Conservation (phyloP, 768 basidiomycete genomes). For the Imleria badia region DNA sequence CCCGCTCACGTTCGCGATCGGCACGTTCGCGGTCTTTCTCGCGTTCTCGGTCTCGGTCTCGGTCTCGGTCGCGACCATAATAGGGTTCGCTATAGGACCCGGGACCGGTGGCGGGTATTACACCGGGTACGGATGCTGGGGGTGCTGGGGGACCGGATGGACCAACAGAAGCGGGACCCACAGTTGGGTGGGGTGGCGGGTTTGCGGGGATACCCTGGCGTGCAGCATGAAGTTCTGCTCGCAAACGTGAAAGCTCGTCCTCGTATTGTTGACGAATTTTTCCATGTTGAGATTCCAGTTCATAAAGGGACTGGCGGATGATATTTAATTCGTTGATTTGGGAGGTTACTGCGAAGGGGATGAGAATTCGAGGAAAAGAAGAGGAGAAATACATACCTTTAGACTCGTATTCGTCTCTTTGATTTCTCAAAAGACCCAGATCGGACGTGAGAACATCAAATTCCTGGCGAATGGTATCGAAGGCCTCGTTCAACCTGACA, state of each 20-base stretch:
- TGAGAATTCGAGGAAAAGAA: constrained; percentile 10
- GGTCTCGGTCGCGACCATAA: constrained; percentile 38
- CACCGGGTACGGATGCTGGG: constrained; percentile 31
- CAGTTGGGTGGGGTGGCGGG: constrained; percentile 36
- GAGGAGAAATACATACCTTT: constrained; percentile 54
- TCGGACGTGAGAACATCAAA: constrained; percentile 77
- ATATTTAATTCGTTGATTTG: constrained; percentile 91
- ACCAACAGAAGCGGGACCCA: constrained; percentile 34
- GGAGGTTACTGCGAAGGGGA: constrained; percentile 50
- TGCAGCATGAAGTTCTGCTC: constrained; percentile 61
- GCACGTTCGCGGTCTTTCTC: constrained; percentile 42
- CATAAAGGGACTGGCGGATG: constrained; percentile 87
- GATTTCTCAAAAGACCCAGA: constrained; percentile 60
- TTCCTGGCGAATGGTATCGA: constrained; percentile 82
- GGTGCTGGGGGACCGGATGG: constrained; percentile 35
- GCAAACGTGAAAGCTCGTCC: constrained; percentile 72
- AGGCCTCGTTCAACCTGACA: constrained; percentile 65
- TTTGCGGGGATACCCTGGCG: constrained; percentile 40
- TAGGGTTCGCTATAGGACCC: constrained; percentile 38
- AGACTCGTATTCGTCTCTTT: constrained; percentile 87
- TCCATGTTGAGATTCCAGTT: constrained; percentile 85
- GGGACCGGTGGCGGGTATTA: constrained; percentile 29
- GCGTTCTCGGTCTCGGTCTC: constrained; percentile 41
- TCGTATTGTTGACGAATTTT: constrained; percentile 88
- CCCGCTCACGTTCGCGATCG: constrained; percentile 39